Base-by-base conservation (phyloP, 1,284 basidiomycete species). In the Cryptococcus floricola region DNA sequence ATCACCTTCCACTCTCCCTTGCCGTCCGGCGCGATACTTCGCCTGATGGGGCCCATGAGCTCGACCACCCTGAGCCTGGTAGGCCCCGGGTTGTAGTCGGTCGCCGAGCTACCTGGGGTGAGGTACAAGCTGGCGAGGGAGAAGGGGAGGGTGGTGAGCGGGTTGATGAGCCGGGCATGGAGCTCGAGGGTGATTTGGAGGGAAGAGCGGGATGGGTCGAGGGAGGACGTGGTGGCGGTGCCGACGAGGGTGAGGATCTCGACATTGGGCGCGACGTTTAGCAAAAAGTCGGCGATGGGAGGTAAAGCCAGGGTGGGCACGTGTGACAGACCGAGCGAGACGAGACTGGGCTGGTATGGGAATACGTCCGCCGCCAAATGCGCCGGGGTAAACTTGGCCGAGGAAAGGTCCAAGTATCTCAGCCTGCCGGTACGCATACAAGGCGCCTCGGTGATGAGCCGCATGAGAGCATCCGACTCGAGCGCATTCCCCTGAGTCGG, bases 11-110 rank as follows among this genome's bases (percentile, higher is more conserved):
- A 98, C 39, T 77, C 76, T 1, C 85, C 78, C 37, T 63, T 68
- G 8, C 70, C 72, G 4, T 92, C 92, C 1, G 83, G 67, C 10
- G 65, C 67, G 31, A 78, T 68, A 9, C 66, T 63, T n/a, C 83
- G 80, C 6, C 98, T 81, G 62, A 90, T 82, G 4, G 84, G 80
- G n/a, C 84, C 82, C 27, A 87, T 85, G 18, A 98, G 80, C 75
- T 97, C 95, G 56, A 98, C 83, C 31, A 97, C 90, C 12, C 95
- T 85, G 37, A 98, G 78, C 14, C 85, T 83, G 4, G 92, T 94
- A 14, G 84, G 83, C 7, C 87, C 81, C 34, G 77, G 71, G 14
- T 80, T 65, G 10, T 67, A 61, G 47, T 70, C 70, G 5, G 64
- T 34, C 71, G 56, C 27, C 74, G 73, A 53, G 8, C 39, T 37